phyloP scores from a whole-genome alignment of 768 basidiomycete species.

The Psilocybe cyanescens region DNA sequence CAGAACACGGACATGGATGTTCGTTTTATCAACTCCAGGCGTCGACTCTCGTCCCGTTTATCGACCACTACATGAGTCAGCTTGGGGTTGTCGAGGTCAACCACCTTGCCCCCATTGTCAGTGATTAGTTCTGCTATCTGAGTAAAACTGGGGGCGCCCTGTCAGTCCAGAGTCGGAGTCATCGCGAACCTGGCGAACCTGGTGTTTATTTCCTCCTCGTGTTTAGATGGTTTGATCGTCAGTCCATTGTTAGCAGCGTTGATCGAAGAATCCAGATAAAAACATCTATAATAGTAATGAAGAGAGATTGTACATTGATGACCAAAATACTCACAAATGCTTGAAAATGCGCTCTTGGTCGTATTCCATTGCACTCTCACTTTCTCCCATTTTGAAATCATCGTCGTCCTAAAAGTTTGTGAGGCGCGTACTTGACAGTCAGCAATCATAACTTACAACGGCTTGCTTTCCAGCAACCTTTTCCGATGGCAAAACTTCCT shows the following conservation, averaged over 20 bases:
- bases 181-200: slow-evolving; percentile 39
- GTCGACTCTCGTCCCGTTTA: slow-evolving; percentile 78
- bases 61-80: slow-evolving; percentile 88
- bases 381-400: slow-evolving; percentile 74
- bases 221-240: slow-evolving; percentile 49
- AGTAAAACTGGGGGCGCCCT: slow-evolving; percentile 49
- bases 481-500: slow-evolving; percentile 8
- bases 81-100: slow-evolving; percentile 71
- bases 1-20: slow-evolving; percentile 64
- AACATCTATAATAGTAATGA: slow-evolving; percentile 56
- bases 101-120: slow-evolving; percentile 75
- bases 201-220: slow-evolving; percentile 53
- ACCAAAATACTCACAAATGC: slow-evolving; percentile 63
- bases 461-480: slow-evolving; percentile 17
- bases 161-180: slow-evolving; percentile 7
- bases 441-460: slow-evolving; percentile 8
- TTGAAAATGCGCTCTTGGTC: slow-evolving; percentile 80
- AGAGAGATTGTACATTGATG: background rate
- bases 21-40: slow-evolving; percentile 67
- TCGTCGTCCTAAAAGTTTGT: slow-evolving; percentile 19
- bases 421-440: background rate
- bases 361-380: slow-evolving; percentile 70
- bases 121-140: slow-evolving; percentile 54
- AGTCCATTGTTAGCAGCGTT: slow-evolving; percentile 75
- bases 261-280: slow-evolving; percentile 84